These are phyloP conservation scores for Phytophthora ohioensis DNA, from an alignment of 352 stramenopile species.

Conservation along the genomic window DNA sequence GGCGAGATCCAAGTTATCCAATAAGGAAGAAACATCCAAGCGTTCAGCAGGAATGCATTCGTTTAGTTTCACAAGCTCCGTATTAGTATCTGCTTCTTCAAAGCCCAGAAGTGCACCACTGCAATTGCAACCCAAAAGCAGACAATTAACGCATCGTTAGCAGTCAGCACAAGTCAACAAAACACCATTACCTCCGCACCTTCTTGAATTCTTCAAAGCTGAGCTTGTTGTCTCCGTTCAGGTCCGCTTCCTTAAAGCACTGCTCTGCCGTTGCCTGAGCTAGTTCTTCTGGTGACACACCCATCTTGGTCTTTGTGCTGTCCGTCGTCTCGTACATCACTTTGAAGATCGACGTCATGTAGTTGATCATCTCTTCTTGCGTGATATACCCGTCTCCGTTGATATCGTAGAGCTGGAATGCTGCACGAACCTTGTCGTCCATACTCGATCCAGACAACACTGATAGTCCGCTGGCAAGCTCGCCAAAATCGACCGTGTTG, in stretches of 20 bases:
- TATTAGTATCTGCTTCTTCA: slow-evolving; percentile 24
- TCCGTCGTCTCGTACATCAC: slow-evolving; percentile 92
- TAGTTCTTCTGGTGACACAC: slow-evolving; percentile 79
- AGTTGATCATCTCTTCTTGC: slow-evolving; percentile 88
- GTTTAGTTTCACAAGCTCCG: slow-evolving; percentile 32
- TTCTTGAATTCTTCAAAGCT: slow-evolving; percentile 93
- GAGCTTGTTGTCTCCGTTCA: slow-evolving; percentile 87
- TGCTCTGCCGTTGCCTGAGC: slow-evolving; percentile 80
- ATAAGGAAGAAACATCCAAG: slow-evolving; percentile 8
- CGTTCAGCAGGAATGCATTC: slow-evolving; percentile 29
- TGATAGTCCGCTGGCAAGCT: slow-evolving; percentile 85
- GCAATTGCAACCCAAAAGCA: slow-evolving; percentile 11
- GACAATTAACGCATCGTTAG: slow-evolving; percentile 19
- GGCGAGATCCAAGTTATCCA: slow-evolving; percentile 25
- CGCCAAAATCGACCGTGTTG: slow-evolving; percentile 89
- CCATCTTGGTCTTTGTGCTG: slow-evolving; percentile 76
- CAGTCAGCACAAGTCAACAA: slow-evolving; percentile 10
- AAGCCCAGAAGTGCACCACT: slow-evolving; percentile 56
- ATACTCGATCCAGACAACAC: slow-evolving; percentile 88
- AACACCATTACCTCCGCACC: slow-evolving; percentile 42
- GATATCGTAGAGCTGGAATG: slow-evolving; percentile 89
- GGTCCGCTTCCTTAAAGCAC: slow-evolving; percentile 88
- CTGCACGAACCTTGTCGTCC: slow-evolving; percentile 87
- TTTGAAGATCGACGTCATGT: slow-evolving; percentile 91
- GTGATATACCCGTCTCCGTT: slow-evolving; percentile 89